phyloP scores from a whole-genome alignment of 1,139 yeast genomes.

The Suhomyces anneliseae region DNA sequence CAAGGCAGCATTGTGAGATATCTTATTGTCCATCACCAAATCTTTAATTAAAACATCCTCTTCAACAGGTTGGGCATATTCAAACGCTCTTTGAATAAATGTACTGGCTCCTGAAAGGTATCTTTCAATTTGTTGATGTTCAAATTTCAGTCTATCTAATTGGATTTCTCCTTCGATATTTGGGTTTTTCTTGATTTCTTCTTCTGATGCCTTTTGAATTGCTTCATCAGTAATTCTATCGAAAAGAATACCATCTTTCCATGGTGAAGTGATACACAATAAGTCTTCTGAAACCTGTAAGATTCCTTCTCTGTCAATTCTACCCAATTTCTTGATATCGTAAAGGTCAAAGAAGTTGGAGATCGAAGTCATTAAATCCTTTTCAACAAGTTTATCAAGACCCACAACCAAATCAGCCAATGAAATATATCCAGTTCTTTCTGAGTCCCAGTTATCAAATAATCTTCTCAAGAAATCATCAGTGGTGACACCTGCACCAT shows the following conservation, averaged over 20 bases:
- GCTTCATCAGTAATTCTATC: constrained; percentile 61
- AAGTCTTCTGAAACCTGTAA: constrained; percentile 85
- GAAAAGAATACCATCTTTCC: constrained; percentile 65
- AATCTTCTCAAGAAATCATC: constrained; percentile 59
- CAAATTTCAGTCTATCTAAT: constrained; percentile 62
- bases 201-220: constrained; percentile 67
- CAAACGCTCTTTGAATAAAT: constrained; percentile 85
- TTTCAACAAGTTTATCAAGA: constrained; percentile 63
- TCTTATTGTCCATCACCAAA: constrained; percentile 38
- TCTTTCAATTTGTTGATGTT: constrained; percentile 72
- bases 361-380: constrained; percentile 76
- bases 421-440: constrained; percentile 54
- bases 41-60: constrained; percentile 44
- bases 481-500: constrained; percentile 22
- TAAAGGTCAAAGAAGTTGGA: constrained; percentile 78
- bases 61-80: constrained; percentile 73
- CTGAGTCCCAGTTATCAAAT: constrained; percentile 70
- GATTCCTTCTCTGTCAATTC: constrained; percentile 75
- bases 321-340: constrained; percentile 60
- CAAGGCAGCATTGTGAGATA: constrained; percentile 69
- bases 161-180: constrained; percentile 39
- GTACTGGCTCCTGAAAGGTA: constrained; percentile 85
- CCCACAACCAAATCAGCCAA: constrained; percentile 74
- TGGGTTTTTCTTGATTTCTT: constrained; percentile 53
- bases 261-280: constrained; percentile 77